Base-by-base conservation (phyloP, 78 protist genomes). In the Blattamonas nauphoetae region DNA sequence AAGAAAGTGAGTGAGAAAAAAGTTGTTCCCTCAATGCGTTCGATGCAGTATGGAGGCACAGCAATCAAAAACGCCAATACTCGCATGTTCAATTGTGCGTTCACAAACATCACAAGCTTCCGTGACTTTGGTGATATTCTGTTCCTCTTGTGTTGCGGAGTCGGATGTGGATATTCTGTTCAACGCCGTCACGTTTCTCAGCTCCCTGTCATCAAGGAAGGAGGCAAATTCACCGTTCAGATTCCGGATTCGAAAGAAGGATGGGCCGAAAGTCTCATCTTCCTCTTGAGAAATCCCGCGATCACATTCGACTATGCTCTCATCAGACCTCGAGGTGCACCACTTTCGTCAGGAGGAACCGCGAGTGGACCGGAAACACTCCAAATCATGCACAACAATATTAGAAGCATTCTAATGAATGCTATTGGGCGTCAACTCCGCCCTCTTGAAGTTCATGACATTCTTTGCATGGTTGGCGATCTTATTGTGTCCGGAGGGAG, bases 361-460 rank as follows among this genome's bases (percentile, higher is more conserved):
- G 6, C 83, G 45, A 79, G 83, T 79, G 83, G 83, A 6, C 83
- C 83, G 32, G 83, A 79, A 6, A 33, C 83, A 4, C 41, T 79
- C 45, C 45, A 21, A 6, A 4, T 33, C 42, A 79, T 79, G 83
- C 83, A 79, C 41, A 11, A 79, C 33, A 79, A 79, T 55, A 11
- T 79, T 21, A 4, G 83, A 4, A 21, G 42, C 83, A 79, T 79
- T 21, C 29, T 79, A 5, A 6, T 38, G 41, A 11, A 11, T 4
- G 83, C 83, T 6, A 21, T 79, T 21, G 83, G 83, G 43, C 4
- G 83, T 4, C 33, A 79, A 21, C 41, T 79, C 29, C 29, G 4
- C 29, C 83, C 83, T 6, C 83, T 79, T 4, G 83, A 79, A 79
- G 83, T 79, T 6, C 83, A 79, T 21, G 83, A 79, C 41, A 79